phyloP scores from a whole-genome alignment of 2,329 filamentous ascomycete species.

The Colletotrichum sp. region DNA sequence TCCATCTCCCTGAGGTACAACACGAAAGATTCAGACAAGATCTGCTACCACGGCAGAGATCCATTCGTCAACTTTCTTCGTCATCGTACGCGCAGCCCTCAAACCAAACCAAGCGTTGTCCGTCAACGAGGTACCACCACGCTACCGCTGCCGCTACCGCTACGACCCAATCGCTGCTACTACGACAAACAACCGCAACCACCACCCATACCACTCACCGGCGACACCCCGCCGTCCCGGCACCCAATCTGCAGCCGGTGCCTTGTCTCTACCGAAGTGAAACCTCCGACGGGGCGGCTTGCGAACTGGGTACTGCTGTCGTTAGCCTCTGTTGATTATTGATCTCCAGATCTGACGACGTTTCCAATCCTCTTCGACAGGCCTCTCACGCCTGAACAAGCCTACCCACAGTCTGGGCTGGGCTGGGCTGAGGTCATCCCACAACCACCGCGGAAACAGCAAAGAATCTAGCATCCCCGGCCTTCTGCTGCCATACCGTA shows the following conservation, averaged over 20 bases:
- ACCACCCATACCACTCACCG: neutral
- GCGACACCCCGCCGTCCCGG: constrained; percentile 10
- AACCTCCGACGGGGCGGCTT: constrained; percentile 15
- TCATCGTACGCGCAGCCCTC: constrained; percentile 5
- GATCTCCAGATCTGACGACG: neutral
- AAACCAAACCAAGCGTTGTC: neutral
- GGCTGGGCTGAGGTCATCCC: neutral
- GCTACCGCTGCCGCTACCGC: neutral
- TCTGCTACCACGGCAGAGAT: neutral
- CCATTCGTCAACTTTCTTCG: neutral
- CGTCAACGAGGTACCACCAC: neutral
- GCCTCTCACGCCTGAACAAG: neutral
- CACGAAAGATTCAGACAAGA: neutral
- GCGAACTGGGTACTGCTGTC: neutral
- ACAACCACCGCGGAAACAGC: neutral
- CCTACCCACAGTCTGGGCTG: neutral
- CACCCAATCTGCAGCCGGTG: constrained; percentile 15
- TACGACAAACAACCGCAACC: neutral
- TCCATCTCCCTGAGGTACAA: neutral
- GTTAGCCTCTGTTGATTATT: neutral
- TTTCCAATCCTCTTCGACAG: neutral
- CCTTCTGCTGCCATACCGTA: neutral
- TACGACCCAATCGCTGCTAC: neutral
- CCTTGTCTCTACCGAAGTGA: constrained; percentile 20
- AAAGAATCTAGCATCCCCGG: neutral